A percentile compares a stretch with the other conserved stretches of the same genome.
phyloP scores from a whole-genome alignment of 768 basidiomycete genomes.

The Podaxis sp. region DNA sequence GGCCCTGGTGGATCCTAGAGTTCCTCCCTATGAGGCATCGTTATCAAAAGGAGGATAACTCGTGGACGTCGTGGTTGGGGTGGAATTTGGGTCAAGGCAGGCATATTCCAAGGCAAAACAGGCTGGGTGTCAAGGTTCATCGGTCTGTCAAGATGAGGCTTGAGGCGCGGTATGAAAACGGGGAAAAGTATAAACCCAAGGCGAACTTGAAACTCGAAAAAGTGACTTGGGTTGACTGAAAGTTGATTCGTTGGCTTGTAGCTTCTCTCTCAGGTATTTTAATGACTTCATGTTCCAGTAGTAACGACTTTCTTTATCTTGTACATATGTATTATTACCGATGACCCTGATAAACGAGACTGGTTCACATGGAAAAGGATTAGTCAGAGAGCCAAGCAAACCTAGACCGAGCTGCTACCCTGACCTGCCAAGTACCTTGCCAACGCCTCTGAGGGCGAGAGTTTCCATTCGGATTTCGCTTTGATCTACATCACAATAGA shows the following conservation, averaged over 20 bases:
- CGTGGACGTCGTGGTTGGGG: slow-evolving; percentile 26
- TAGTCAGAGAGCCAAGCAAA: not conserved
- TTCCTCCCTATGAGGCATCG: slow-evolving; percentile 41
- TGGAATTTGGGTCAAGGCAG: slow-evolving; percentile 38
- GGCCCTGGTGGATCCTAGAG: slow-evolving; percentile 72
- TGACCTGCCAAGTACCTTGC: not conserved
- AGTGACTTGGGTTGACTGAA: slow-evolving; percentile 38
- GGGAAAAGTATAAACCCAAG: slow-evolving; percentile 35
- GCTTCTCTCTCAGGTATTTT: not conserved
- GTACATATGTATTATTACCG: not conserved
- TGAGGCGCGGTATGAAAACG: slow-evolving; percentile 40
- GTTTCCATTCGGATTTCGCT: not conserved
- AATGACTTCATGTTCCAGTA: not conserved
- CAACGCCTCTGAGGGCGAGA: not conserved
- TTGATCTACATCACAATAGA: not conserved
- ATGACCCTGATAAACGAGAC: not conserved
- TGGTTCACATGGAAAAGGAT: not conserved
- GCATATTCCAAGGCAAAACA: slow-evolving; percentile 38
- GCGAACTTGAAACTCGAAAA: slow-evolving; percentile 31
- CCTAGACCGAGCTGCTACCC: not conserved
- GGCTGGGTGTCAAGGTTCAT: slow-evolving; percentile 41
- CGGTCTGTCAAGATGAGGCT: slow-evolving; percentile 52
- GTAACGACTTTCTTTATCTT: not conserved
- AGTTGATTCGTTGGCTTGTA: not conserved
- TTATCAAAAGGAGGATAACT: slow-evolving; percentile 31